Evolutionary conservation across 495 filamentous ascomycete genomes (phyloP), one percentile per base, ranked within the genome.

Genomic region (Baudoinia panamericana): DNA sequence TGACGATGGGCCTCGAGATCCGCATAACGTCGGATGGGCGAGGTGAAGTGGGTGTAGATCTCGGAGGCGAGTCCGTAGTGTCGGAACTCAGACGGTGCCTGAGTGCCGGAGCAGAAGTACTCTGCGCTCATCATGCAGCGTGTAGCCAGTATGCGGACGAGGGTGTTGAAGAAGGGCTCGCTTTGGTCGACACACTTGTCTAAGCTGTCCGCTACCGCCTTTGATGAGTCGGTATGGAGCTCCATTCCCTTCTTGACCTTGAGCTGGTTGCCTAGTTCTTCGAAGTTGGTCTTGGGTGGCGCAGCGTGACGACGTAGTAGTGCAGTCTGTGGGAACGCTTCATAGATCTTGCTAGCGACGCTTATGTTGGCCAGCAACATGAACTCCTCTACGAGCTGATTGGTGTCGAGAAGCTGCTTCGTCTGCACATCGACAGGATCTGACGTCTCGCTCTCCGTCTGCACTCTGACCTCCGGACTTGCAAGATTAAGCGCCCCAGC

Each of bases 111-210:
- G 63, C 82, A 86, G 64, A 96, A 96, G 67, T 97, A 97, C 61
- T 96, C 92, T 43, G 90, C 90, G 23, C 86, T 87, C 66, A 92
- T 93, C 92, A 97, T 96, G 75, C 90, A 97, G 21, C 90, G 78
- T 9, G 92, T 97, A 7, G 90, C 90, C 62, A 97, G 75, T 63
- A 97, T 93, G 49, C 90, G 84, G 54, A 96, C 72, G 10, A 97
- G 75, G 16, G 88, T 96, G 69, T 97, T 97, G 71, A 96, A 95
- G 71, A 95, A 97, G 6, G 92, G 83, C 50, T 95, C 82, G n/a
- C 68, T 53, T 0, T 74, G 59, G 54, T 94, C 86, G 31, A 78
- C 68, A 61, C 90, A 96, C 12, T 53, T 62, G 62, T 97, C 92
- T 2, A 97, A 69, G 11, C 84, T 92, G 60, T 84, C 84, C 40